phyloP scores from a whole-genome alignment of 805 yeast species.

The Metschnikowia lochheadii region DNA sequence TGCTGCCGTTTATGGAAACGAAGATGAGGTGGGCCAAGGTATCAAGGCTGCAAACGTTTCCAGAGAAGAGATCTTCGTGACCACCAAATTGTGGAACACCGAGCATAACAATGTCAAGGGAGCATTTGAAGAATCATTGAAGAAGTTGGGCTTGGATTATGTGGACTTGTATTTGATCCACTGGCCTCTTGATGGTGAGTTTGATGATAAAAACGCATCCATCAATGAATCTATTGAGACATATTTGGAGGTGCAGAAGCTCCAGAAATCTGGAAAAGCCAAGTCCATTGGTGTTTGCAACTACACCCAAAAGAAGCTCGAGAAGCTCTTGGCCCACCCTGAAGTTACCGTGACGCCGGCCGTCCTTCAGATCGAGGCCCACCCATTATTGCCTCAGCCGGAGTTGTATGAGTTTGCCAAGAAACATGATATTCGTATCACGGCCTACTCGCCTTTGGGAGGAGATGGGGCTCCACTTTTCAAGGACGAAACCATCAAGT shows the following conservation, averaged over 20 bases:
- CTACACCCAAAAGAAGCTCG: slow-evolving; percentile 17
- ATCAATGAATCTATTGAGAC: slow-evolving; percentile 29
- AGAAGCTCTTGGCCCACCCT: slow-evolving; percentile 17
- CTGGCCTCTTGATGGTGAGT: slow-evolving; percentile 43
- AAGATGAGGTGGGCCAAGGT: slow-evolving; percentile 15
- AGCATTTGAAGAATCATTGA: slow-evolving; percentile 58
- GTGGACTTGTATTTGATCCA: slow-evolving; percentile 70
- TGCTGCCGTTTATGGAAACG: slow-evolving; percentile 16
- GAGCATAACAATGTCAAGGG: slow-evolving; percentile 49
- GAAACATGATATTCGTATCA: slow-evolving; percentile 36
- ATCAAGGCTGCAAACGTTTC: slow-evolving; percentile 26
- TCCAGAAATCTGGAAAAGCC: slow-evolving; percentile 51
- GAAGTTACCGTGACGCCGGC: slow-evolving; percentile 40
- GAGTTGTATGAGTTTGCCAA: slow-evolving; percentile 39
- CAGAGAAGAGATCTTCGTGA: slow-evolving; percentile 61
- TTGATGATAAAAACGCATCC: slow-evolving; percentile 22
- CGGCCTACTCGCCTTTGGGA: slow-evolving; percentile 65
- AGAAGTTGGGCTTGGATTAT: slow-evolving; percentile 56
- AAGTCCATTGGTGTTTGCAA: slow-evolving; percentile 60
- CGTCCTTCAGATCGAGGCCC: slow-evolving; percentile 46
- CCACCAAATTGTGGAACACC: slow-evolving; percentile 69
- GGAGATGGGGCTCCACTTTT: slow-evolving; percentile 61
- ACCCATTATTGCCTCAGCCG: slow-evolving; percentile 33
- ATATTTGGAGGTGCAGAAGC: slow-evolving; percentile 41
- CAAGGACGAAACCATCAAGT: slow-evolving; percentile 33